Conservation (phyloP, 2,329 filamentous ascomycete genomes). For the Fonsecaea nubica region DNA sequence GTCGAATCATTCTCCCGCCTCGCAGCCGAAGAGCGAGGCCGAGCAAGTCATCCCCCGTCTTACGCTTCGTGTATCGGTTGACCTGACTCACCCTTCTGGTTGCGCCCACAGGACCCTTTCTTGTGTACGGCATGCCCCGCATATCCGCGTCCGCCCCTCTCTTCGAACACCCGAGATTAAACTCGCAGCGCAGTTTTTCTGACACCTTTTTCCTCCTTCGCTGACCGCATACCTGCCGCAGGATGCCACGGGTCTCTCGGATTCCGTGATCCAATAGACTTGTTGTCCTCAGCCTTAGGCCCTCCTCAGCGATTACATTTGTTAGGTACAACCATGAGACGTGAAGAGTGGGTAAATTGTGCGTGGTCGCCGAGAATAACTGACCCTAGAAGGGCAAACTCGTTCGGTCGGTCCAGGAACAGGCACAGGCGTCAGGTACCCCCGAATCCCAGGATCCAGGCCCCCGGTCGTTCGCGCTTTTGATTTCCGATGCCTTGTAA, state of each 20-base stretch:
- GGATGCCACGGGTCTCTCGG: conserved; percentile 14
- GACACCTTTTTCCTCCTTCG: conserved; percentile 9
- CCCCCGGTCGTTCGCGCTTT: not conserved
- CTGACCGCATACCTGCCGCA: conserved; percentile 22
- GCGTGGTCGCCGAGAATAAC: not conserved
- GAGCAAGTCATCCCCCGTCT: conserved; percentile 21
- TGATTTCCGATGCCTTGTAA: not conserved
- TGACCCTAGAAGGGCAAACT: not conserved
- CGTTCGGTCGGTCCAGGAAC: conserved; percentile 23
- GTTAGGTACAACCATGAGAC: conserved; percentile 16
- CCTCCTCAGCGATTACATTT: not conserved
- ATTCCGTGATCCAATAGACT: conserved; percentile 15
- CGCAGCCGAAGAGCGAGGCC: conserved; percentile 1
- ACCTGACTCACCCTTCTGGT: conserved; percentile 21
- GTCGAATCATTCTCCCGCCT: conserved; percentile 6
- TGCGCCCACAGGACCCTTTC: conserved; percentile 13
- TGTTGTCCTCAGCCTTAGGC: not conserved
- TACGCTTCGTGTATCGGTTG: conserved; percentile 16
- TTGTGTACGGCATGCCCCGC: conserved; percentile 4
- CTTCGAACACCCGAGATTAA: conserved; percentile 1
- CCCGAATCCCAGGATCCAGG: conserved; percentile 2
- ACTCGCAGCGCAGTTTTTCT: not conserved
- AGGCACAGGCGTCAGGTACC: conserved; percentile 23
- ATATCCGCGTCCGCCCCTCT: not conserved
- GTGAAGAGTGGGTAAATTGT: not conserved